phyloP scores from a whole-genome alignment of 345 rosid species.

The Abelmoschus esculentus region DNA sequence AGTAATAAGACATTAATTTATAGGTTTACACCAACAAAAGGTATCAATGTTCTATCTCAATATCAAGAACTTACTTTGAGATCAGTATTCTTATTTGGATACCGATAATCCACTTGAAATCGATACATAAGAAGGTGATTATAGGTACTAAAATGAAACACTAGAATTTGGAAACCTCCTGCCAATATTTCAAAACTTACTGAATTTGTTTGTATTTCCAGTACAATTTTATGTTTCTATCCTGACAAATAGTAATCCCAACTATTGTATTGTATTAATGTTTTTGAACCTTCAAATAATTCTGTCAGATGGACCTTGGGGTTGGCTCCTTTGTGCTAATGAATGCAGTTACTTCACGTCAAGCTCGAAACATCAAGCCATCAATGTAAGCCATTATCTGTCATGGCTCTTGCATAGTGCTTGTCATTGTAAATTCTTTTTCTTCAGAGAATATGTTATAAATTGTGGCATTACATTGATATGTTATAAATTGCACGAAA shows the following conservation, averaged over 20 bases:
- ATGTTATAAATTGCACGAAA: too few species aligned
- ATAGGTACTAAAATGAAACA: too few species aligned
- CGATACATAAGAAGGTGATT: too few species aligned
- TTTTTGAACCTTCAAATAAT: neutral
- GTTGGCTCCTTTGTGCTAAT: constrained; percentile 86
- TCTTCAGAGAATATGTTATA: neutral
- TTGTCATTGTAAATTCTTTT: neutral
- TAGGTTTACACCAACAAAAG: too few species aligned
- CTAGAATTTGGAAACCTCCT: too few species aligned
- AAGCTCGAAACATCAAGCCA: constrained; percentile 58
- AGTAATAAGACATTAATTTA: too few species aligned
- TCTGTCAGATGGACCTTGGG: constrained; percentile 87
- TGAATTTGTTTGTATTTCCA: neutral
- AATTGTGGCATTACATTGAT: too few species aligned
- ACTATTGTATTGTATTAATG: neutral
- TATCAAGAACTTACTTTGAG: too few species aligned
- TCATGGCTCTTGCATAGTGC: neutral
- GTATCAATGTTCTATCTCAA: too few species aligned
- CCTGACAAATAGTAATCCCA: neutral
- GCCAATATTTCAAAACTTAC: neutral
- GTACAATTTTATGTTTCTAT: neutral
- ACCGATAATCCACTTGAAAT: too few species aligned
- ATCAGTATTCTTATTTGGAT: too few species aligned
- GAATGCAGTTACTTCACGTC: constrained; percentile 72
- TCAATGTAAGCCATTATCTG: constrained; percentile 37